Conservation (phyloP, 2,329 filamentous ascomycete species). For the Aspergillus tubingensis region DNA sequence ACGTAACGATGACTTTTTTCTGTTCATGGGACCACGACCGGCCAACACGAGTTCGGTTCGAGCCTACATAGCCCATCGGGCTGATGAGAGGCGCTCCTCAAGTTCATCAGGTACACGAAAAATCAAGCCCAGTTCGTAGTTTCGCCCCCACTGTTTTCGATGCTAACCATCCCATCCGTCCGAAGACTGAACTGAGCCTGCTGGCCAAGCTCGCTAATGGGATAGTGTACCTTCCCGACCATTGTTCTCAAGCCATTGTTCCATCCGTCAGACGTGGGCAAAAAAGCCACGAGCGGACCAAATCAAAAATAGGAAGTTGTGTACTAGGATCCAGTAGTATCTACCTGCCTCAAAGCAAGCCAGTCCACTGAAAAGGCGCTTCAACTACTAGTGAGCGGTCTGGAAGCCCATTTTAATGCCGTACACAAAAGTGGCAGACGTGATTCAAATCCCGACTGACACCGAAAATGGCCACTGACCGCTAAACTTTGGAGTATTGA, state of each 20-base stretch:
- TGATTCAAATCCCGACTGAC: conserved; percentile 4
- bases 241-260: background rate
- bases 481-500: background rate
- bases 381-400: background rate
- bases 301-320: background rate
- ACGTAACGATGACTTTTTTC: conserved; percentile 6
- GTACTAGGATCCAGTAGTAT: background rate
- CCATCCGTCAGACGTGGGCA: background rate
- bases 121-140: background rate
- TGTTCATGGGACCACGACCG: background rate
- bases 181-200: background rate
- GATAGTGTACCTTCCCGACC: background rate
- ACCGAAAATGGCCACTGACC: background rate
- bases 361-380: background rate
- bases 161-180: background rate
- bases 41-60: conserved; percentile 6
- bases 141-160: background rate
- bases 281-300: conserved; percentile 1
- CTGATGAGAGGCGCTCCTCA: background rate
- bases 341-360: background rate
- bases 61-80: conserved; percentile 1
- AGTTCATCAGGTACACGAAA: background rate
- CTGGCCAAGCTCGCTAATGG: background rate
- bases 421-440: background rate
- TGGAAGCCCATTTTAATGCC: background rate